A percentile compares a stretch with the other conserved stretches of the same genome.
phyloP scores from a whole-genome alignment of 225 moss, liverwort and hornwort species.

The Ulota crispa region DNA sequence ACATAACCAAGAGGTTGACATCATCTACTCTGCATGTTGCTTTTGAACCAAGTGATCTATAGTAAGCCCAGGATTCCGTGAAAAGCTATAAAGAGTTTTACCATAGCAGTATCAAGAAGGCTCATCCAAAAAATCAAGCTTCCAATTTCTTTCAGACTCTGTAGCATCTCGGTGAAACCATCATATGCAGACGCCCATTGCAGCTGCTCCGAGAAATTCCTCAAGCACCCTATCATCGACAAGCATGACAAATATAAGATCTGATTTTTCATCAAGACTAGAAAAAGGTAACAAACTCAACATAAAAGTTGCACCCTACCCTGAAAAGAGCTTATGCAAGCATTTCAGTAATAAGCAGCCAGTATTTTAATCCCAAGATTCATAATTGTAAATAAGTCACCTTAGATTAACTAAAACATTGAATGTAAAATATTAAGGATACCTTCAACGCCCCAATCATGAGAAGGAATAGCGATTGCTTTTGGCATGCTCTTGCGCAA shows the following conservation, averaged over 20 bases:
- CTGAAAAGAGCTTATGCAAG: neutral
- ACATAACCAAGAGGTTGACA: slow-evolving; percentile 13
- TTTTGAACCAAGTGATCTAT: neutral
- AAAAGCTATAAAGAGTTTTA: slow-evolving; percentile 23
- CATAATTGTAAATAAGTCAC: neutral
- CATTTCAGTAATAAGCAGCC: neutral
- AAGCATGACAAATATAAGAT: slow-evolving; percentile 16
- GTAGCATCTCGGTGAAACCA: slow-evolving; percentile 72
- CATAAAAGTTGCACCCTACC: neutral
- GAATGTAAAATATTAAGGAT: neutral
- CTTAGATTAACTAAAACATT: neutral
- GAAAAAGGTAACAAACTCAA: neutral
- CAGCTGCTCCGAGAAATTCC: slow-evolving; percentile 94
- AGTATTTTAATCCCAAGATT: slow-evolving; percentile 4
- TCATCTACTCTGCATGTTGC: neutral
- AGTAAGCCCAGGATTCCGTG: neutral
- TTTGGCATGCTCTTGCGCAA: slow-evolving; percentile 76
- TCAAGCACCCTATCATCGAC: slow-evolving; percentile 74
- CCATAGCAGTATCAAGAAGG: slow-evolving; percentile 99
- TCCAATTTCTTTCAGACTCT: slow-evolving; percentile 86
- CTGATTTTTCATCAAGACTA: neutral
- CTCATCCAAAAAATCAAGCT: slow-evolving; percentile 99
- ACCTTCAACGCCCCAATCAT: slow-evolving; percentile 99
- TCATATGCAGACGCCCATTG: slow-evolving; percentile 90
- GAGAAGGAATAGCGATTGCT: slow-evolving; percentile 89